Evolutionary conservation across 176 grass and related monocot species (phyloP), one percentile per base, ranked within the genome.

Genomic region (Dactylis glomerata): DNA sequence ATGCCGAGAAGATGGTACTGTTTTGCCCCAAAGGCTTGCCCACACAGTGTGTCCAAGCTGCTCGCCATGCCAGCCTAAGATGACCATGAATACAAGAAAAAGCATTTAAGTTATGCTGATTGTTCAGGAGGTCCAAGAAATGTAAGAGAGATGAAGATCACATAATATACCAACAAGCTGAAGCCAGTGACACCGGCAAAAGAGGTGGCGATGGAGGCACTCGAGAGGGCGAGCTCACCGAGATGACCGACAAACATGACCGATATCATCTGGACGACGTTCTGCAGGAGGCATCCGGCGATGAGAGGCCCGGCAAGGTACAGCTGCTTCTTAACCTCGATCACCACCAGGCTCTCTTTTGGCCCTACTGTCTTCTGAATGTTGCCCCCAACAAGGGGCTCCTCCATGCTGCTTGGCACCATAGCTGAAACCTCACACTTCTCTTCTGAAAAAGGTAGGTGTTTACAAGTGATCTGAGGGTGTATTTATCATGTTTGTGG

Each of bases 11-110:
- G 80, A 17, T 86, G 13, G 57, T 91, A 83, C 65, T 89, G 77
- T 41, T 91, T 96, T 14, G 94, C 94, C 20, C 94, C 94, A 5
- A 73, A 93, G 30, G 89, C 81, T 85, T 96, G 91, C 15, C 94
- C 94, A 34, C 89, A 96, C 3, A 96, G 68, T 20, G 87, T 88
- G 68, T 88, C 87, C 81, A 88, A 73, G 68, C 81, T 88, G 67
- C 87, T 88, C 6, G 87, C 67, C 87, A 88, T 88, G 87, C 87
- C 87, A 52, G 24, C 15, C 81, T 84, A 54, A 68, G 10, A 83
- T 61, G 38, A 68, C 22, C 6, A 73, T 36, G 47, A 73, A 51
- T 1, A 27, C 24, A 59, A 13, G 9, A 26, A 58, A 26, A 12
- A 10, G 0, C 28, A 17, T 36, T 50, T 17, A 72, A 36, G 34